These are phyloP conservation scores for Aphanomyces astaci DNA, from an alignment of 352 stramenopile genomes.

Conservation along the genomic window DNA sequence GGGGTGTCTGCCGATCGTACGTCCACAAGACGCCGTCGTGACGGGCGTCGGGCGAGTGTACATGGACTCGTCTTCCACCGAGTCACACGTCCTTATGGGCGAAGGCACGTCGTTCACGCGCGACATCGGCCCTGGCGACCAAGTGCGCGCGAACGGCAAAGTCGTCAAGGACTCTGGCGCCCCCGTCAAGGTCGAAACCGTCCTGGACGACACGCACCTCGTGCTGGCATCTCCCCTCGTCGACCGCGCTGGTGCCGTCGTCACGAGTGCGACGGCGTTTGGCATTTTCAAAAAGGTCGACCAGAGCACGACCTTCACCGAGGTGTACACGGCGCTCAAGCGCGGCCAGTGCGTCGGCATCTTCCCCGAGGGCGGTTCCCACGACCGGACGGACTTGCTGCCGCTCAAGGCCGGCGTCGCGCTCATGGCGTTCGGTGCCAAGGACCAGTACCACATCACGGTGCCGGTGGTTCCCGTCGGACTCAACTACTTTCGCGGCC, in stretches of 20 bases:
- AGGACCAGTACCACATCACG: conserved; percentile 95
- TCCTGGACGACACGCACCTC: conserved; percentile 82
- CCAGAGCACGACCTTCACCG: conserved; percentile 87
- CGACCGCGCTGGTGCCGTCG: conserved; percentile 24
- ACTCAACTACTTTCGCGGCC: conserved; percentile 96
- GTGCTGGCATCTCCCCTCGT: conserved; percentile 46
- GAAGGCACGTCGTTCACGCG: conserved; percentile 39
- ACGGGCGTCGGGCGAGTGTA: conserved; percentile 61
- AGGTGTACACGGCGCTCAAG: conserved; percentile 87
- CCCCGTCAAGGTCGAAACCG: conserved; percentile 73
- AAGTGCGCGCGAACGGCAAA: conserved; percentile 67
- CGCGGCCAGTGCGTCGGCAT: conserved; percentile 91
- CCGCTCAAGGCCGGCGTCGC: conserved; percentile 96
- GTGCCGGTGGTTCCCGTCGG: conserved; percentile 95
- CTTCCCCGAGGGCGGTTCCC: conserved; percentile 96
- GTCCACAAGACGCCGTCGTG: conserved; percentile 89
- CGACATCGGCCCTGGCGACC: conserved; percentile 38
- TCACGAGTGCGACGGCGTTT: conserved; percentile 40
- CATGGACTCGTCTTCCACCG: conserved; percentile 31
- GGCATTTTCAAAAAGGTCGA: conserved; percentile 89
- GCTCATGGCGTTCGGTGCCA: conserved; percentile 95
- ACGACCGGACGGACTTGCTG: conserved; percentile 96
- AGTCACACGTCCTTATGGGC: conserved; percentile 41
- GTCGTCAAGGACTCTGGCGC: conserved; percentile 72
- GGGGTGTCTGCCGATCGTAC: conserved; percentile 94